Evolutionary conservation across 1,284 basidiomycete species (phyloP).

Genomic region (Apiotrichum porosum): DNA sequence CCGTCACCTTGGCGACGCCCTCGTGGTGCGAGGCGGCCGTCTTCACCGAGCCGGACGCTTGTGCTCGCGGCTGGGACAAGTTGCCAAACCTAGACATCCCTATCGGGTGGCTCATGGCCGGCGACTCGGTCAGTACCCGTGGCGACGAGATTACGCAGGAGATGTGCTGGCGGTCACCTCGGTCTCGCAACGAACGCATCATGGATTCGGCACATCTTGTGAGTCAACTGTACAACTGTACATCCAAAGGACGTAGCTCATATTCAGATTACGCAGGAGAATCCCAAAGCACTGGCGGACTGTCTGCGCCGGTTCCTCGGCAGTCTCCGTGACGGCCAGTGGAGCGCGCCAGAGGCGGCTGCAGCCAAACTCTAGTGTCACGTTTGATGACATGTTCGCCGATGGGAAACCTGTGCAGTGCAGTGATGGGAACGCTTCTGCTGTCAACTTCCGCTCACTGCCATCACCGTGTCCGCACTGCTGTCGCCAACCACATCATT

Average conservation of each 20-base stretch:
- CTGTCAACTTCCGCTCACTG: too few relatives aligned
- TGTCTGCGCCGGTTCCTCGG: conserved; percentile 33
- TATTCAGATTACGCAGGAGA: conserved; percentile 31
- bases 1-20: conserved; percentile 34
- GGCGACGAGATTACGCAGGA: conserved; percentile 15
- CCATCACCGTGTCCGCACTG: too few relatives aligned
- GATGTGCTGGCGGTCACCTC: conserved; percentile 33
- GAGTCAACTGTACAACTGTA: too few relatives aligned
- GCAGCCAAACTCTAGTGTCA: too few relatives aligned
- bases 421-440: too few relatives aligned
- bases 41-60: conserved; percentile 29
- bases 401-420: too few relatives aligned
- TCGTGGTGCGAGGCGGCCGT: conserved; percentile 33
- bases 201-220: conserved; percentile 34
- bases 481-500: too few relatives aligned
- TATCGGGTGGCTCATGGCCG: conserved; percentile 34
- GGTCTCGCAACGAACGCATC: conserved; percentile 30
- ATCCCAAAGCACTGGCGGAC: conserved; percentile 33
- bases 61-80: conserved; percentile 35
- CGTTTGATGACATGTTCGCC: too few relatives aligned
- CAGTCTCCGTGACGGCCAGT: too few relatives aligned
- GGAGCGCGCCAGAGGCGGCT: too few relatives aligned
- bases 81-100: conserved; percentile 29
- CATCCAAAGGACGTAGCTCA: not conserved
- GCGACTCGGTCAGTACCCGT: conserved; percentile 24